A percentile compares a stretch with the other conserved stretches of the same genome.
Evolutionary conservation across 2,329 filamentous ascomycete genomes (phyloP).

Genomic region (Cladorrhinum sp.): DNA sequence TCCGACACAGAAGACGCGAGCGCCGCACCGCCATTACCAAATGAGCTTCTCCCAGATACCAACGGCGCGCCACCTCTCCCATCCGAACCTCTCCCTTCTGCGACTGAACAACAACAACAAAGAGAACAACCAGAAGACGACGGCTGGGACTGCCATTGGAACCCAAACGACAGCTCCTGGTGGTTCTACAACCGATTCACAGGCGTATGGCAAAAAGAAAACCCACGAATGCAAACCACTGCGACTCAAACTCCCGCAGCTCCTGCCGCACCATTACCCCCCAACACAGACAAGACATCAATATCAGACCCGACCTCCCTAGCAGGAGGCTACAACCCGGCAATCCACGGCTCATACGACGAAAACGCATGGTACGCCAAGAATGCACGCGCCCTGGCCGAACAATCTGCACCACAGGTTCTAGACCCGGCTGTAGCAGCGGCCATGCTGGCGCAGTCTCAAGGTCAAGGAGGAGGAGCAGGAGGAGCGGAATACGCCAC

Average conservation of each 20-base stretch:
- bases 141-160: slow-evolving; percentile 82
- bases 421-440: not conserved
- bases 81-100: slow-evolving; percentile 39
- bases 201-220: slow-evolving; percentile 75
- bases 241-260: slow-evolving; percentile 22
- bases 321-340: slow-evolving; percentile 84
- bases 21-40: slow-evolving; percentile 23
- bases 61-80: slow-evolving; percentile 40
- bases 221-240: slow-evolving; percentile 66
- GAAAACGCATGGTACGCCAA: slow-evolving; percentile 92
- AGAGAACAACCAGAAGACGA: slow-evolving; percentile 37
- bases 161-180: slow-evolving; percentile 63
- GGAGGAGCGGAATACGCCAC: slow-evolving; percentile 57
- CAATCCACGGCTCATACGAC: slow-evolving; percentile 95
- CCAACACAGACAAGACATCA: slow-evolving; percentile 11
- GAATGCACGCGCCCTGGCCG: slow-evolving; percentile 38
- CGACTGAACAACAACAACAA: not conserved
- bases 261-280: slow-evolving; percentile 18
- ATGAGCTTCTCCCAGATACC: slow-evolving; percentile 23
- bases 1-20: slow-evolving; percentile 8
- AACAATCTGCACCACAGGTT: slow-evolving; percentile 26
- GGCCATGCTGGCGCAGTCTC: not conserved
- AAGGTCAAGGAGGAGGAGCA: slow-evolving; percentile 30
- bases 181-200: slow-evolving; percentile 87
- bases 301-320: slow-evolving; percentile 37